These are phyloP conservation scores for Nissolia schottii DNA, from an alignment of 306 rosid species.

Conservation along the genomic window DNA sequence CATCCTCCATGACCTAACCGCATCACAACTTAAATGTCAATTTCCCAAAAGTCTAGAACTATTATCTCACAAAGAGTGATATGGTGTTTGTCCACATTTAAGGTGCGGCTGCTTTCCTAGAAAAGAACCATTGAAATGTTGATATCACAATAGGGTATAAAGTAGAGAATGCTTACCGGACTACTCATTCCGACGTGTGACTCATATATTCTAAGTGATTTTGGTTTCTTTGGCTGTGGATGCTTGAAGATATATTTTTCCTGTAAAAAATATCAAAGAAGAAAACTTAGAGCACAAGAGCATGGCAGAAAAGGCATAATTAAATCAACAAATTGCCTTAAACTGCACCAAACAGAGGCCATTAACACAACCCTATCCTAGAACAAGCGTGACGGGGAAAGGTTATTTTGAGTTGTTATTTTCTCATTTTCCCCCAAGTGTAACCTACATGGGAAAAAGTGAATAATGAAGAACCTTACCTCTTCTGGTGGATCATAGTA, in stretches of 20 bases:
- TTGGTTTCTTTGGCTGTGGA: slow-evolving; percentile 86
- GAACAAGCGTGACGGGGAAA: neutral
- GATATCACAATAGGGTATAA: slow-evolving; percentile 22
- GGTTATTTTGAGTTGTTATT: too few relatives aligned
- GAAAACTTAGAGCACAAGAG: neutral
- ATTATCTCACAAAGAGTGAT: too few relatives aligned
- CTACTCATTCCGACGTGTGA: slow-evolving; percentile 98
- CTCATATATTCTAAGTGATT: slow-evolving; percentile 92
- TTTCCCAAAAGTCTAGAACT: neutral
- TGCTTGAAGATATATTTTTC: slow-evolving; percentile 74
- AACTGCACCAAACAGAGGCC: neutral
- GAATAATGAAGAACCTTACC: slow-evolving; percentile 52
- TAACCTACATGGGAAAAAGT: slow-evolving; percentile 15
- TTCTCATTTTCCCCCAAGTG: too few relatives aligned
- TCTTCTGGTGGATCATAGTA: slow-evolving; percentile 98
- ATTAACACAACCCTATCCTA: neutral
- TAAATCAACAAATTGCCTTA: neutral
- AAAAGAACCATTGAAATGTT: too few relatives aligned
- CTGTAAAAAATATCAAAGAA: slow-evolving; percentile 49
- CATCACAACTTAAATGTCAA: neutral
- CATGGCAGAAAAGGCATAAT: slow-evolving; percentile 9
- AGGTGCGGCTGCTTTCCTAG: too few relatives aligned
- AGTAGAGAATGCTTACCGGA: slow-evolving; percentile 52
- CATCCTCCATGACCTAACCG: neutral
- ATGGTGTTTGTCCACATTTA: too few relatives aligned